Evolutionary conservation across 108 stramenopile genomes (phyloP).

Genomic region (Skeletonema menzelii): DNA sequence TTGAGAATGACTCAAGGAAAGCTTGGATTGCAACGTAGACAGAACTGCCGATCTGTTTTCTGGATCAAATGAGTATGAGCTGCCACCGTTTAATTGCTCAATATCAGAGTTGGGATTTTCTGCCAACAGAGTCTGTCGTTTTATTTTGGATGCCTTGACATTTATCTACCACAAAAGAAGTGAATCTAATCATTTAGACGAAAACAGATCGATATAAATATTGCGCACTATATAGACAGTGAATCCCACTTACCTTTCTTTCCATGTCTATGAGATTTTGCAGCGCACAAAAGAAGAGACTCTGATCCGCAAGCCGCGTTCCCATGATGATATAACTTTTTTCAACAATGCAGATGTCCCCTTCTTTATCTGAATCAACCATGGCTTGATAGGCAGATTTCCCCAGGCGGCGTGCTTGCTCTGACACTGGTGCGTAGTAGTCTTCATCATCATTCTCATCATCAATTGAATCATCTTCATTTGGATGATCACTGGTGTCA

Average conservation of each 20-base stretch:
- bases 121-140: constrained; percentile 8
- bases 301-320: constrained; percentile 40
- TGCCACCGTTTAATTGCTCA: not conserved
- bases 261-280: constrained; percentile 56
- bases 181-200: not conserved
- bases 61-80: constrained; percentile 5
- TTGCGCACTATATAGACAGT: not conserved
- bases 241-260: constrained; percentile 28
- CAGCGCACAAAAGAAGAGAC: constrained; percentile 48
- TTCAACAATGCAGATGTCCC: constrained; percentile 50
- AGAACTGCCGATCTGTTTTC: constrained; percentile 44
- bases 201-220: not conserved
- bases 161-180: constrained; percentile 14
- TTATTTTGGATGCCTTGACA: constrained; percentile 9
- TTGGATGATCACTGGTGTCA: constrained; percentile 11
- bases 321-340: constrained; percentile 54
- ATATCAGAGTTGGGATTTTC: not conserved
- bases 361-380: constrained; percentile 36
- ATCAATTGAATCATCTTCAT: constrained; percentile 12
- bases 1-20: constrained; percentile 34
- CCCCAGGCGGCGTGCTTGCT: constrained; percentile 32
- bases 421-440: not conserved
- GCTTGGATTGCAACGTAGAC: constrained; percentile 37
- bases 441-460: not conserved
- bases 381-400: constrained; percentile 41